Evolutionary conservation across 331 rosid genomes (phyloP).

Genomic region (Pyracantha coccinea): DNA sequence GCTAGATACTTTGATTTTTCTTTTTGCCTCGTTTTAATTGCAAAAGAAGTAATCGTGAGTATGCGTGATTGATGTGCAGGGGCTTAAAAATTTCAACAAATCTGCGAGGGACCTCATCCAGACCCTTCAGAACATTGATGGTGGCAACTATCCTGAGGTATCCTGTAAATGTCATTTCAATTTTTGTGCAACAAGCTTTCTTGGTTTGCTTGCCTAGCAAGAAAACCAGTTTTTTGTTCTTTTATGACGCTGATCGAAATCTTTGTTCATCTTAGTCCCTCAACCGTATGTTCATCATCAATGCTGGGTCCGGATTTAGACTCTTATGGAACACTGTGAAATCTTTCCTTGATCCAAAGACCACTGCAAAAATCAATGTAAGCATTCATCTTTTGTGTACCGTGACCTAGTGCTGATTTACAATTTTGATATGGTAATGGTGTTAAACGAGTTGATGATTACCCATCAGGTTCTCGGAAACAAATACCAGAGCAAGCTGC

Average conservation of each 20-base stretch:
- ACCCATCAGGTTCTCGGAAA: constrained; percentile 71
- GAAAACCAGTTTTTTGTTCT: background rate
- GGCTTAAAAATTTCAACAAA: constrained; percentile 73
- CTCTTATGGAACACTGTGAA: constrained; percentile 85
- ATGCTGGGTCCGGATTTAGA: constrained; percentile 97
- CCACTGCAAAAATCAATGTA: constrained; percentile 86
- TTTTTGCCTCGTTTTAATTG: background rate
- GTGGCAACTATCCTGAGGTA: constrained; percentile 97
- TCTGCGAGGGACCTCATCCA: constrained; percentile 90
- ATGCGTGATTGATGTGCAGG: constrained; percentile 27
- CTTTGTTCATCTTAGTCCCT: constrained; percentile 36
- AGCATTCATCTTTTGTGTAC: constrained; percentile 3
- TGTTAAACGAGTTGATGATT: constrained; percentile 14
- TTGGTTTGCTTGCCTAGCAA: background rate
- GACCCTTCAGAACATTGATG: constrained; percentile 85
- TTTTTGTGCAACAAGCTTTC: background rate
- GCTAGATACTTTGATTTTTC: background rate
- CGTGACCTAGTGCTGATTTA: background rate
- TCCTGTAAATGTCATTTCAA: background rate
- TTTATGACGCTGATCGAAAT: constrained; percentile 1
- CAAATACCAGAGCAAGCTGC: constrained; percentile 95
- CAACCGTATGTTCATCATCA: constrained; percentile 94
- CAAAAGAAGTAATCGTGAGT: background rate
- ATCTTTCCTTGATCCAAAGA: constrained; percentile 90
- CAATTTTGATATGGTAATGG: constrained; percentile 1